Percentiles rank a stretch among this genome's conserved stretches.
phyloP scores from a whole-genome alignment of 805 yeast genomes.

The Wickerhamiella musiphila region DNA sequence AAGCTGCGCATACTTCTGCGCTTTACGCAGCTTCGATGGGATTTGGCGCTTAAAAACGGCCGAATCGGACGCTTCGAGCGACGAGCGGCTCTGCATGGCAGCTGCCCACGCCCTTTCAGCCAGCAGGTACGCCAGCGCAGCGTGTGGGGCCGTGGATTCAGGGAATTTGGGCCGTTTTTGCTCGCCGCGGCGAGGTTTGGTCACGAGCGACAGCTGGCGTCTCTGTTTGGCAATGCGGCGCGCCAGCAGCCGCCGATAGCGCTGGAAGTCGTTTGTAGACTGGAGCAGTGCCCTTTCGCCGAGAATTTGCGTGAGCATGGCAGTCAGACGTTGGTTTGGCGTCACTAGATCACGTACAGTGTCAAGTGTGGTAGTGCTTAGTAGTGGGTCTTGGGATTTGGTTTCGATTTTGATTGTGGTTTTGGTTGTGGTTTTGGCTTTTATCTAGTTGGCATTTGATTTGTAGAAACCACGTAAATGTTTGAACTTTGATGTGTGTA shows the following conservation, averaged over 20 bases:
- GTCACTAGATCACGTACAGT: too few relatives aligned
- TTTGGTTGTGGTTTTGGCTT: too few relatives aligned
- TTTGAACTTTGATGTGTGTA: too few relatives aligned
- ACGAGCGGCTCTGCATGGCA: constrained; percentile 44
- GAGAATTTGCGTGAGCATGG: constrained; percentile 9
- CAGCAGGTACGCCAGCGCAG: constrained; percentile 40
- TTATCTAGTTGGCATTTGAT: too few relatives aligned
- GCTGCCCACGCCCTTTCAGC: constrained; percentile 64
- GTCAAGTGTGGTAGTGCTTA: neutral
- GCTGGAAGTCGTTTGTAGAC: constrained; percentile 49
- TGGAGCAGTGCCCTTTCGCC: constrained; percentile 25
- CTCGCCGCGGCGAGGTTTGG: constrained; percentile 27
- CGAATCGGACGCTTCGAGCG: constrained; percentile 36
- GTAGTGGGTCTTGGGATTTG: neutral
- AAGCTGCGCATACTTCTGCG: constrained; percentile 28
- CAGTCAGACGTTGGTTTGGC: too few relatives aligned
- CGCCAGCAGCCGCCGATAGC: constrained; percentile 46
- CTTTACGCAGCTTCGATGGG: constrained; percentile 49
- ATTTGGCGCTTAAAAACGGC: constrained; percentile 22
- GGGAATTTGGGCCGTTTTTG: constrained; percentile 28
- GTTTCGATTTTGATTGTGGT: too few relatives aligned
- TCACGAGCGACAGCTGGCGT: constrained; percentile 41
- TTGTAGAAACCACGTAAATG: too few relatives aligned
- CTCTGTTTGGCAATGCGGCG: constrained; percentile 47
- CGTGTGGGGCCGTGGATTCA: too few relatives aligned